Base-by-base conservation (phyloP, 306 rosid species). In the Vigna nakashimae region DNA sequence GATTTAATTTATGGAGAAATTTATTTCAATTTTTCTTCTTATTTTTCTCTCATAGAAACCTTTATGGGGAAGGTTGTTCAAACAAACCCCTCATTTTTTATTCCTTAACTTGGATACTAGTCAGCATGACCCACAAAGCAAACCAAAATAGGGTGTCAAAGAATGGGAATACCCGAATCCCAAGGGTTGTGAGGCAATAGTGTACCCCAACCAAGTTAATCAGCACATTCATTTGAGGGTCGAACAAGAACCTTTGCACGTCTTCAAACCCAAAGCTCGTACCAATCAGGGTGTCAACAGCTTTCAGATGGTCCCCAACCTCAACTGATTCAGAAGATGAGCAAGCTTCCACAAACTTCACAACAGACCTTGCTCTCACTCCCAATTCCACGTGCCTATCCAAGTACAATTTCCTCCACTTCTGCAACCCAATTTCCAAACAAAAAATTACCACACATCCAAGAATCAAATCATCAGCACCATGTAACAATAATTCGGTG, bases 191-290 rank as follows among this genome's bases (percentile, higher is more conserved):
- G 7, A 80, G 8, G 84, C 93, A 87, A 84, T 89, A 92, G 67
- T 89, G 95, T 62, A 94, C 67, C 52, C 93, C 96, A 81, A 92
- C 84, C 88, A 94, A 88, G 81, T 94, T 90, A 66, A 88, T 70
- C 65, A 92, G 74, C 81, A 85, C 90, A 68, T 77, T 84, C 62
- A 71, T 73, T 73, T 82, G 73, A 38, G 88, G 87, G 69, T 84
- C 87, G 90, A 94, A 87, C 56, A 94, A 86, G 69, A 83, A 76
- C 79, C 87, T 84, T 71, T 85, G 90, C 24, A 85, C 87, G 65
- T 94, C 98, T 74, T 87, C 84, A 67, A 85, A 92, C 58, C 96
- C 90, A 81, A 94, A 82, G 77, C 81, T 82, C 69, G 82, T 56
- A 24, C 63, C 84, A 14, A 32, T 28, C 84, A 94, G 80, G 16